Base-by-base conservation (phyloP, 768 basidiomycete genomes). In the Tylopilus rubrobrunneus region DNA sequence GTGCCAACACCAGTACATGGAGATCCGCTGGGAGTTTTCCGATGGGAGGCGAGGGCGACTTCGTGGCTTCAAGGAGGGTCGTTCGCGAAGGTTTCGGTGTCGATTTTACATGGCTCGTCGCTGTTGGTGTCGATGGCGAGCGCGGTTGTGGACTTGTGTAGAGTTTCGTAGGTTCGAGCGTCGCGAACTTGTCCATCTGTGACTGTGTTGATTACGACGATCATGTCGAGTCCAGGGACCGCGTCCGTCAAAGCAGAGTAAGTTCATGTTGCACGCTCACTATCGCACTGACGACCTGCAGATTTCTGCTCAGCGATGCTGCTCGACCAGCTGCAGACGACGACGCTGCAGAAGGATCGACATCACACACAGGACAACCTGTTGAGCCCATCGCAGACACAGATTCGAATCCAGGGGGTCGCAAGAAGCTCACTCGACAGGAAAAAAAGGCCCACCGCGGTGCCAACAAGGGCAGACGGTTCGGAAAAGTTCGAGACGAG, bases 111-210 rank as follows among this genome's bases (percentile, higher is more conserved):
- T 39, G 71, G 66, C 33, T 49, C 19, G 56, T 52, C 56, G 46
- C 25, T 10, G 55, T 36, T 14, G 25, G 27, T 0, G 48, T 15
- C 31, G 56, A 27, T 9, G 52, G 15, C 15, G 45, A n/a, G 7
- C 68, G 39, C 17, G n/a, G 61, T 29, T 68, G 66, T 44, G 61
- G 63, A 41, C 51, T 60, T 39, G 67, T 57, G 64, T 85, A 78
- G 17, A 87, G 71, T 49, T 77, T 81, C 23, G 81, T 80, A 4
- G 92, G 92, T 66, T 92, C 87, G 39, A 95, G 81, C 0, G 89
- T 80, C n/a, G 83, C 77, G 71, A 94, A 94, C 71, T 89, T 89
- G 74, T 95, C 86, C 90, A 92, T 89, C 54, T 23, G n/a, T 12
- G 25, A 25, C 3, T 25, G 25, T 37, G 17, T 37, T 25, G 36